Base-by-base conservation (phyloP, 192 early-diverging fungal species). In the Radiomyces spectabilis region DNA sequence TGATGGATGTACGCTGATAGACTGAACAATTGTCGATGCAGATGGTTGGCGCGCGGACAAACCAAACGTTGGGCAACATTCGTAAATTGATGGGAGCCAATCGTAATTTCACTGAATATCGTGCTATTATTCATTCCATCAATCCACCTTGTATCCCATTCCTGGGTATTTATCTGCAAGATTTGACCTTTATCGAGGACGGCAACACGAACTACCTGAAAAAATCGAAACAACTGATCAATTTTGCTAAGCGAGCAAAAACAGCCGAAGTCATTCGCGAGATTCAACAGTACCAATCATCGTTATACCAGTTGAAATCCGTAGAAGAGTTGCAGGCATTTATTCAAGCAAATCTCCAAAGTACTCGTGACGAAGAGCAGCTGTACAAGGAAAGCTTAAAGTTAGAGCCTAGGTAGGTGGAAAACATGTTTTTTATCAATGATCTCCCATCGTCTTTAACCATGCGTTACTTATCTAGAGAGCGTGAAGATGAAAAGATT, bases 101-200 rank as follows among this genome's bases (percentile, higher is more conserved):
- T 57, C 83, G 81, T 58, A 95, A 96, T 73, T 95, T 87, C 69
- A 68, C 72, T 40, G 75, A 73, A 45, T 96, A 96, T 59, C 84
- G 92, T 57, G 85, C 84, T 21, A 77, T 85, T 25, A 74, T 96
- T 30, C 85, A 91, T 57, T 83, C 79, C 2, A 80, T 77, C 71
- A 91, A 91, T 43, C 87, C 85, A 41, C 87, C 85, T 0, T 84
- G 80, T 59, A 83, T 89, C 9, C 87, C 93, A 1, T 95, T 95
- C 64, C 70, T 93, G 19, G 91, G 88, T 25, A 80, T 85, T 41
- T 90, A 92, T 55, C 65, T 93, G 52, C 86, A 87, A 53, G 93
- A 96, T 61, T 67, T 96, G 65, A 90, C 87, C 31, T 92, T 95
- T 68, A 86, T 95, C 38, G 88, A 93, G 43, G 92, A 93, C 41